A percentile compares a stretch with the other conserved stretches of the same genome.
phyloP scores from a whole-genome alignment of 2,329 filamentous ascomycete genomes.

The Fusarium agapanthi region DNA sequence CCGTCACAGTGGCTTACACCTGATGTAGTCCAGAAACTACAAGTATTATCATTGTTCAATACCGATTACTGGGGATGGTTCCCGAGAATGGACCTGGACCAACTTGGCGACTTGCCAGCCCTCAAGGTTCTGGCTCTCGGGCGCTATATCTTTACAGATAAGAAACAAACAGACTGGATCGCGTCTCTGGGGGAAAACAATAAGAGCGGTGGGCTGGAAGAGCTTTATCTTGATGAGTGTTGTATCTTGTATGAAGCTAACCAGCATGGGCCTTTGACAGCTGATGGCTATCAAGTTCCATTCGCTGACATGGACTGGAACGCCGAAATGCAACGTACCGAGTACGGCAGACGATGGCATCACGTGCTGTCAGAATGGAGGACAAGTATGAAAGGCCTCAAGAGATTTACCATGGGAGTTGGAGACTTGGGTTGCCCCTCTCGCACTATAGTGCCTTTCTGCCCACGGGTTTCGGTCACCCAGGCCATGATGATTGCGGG shows the following conservation, averaged over 20 bases:
- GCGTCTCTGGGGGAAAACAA: constrained; percentile 37
- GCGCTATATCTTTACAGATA: constrained; percentile 51
- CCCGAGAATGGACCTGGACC: constrained; percentile 47
- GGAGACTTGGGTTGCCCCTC: not conserved
- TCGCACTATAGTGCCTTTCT: no score
- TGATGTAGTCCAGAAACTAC: constrained; percentile 28
- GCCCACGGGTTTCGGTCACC: no score
- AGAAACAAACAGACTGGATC: constrained; percentile 56
- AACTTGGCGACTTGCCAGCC: constrained; percentile 42
- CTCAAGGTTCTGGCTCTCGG: constrained; percentile 52
- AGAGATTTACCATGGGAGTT: not conserved
- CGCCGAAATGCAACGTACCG: no score
- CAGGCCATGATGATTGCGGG: no score
- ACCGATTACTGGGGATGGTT: constrained; percentile 49
- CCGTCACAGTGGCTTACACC: constrained; percentile 22
- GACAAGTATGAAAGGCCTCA: not conserved
- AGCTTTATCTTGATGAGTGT: constrained; percentile 54
- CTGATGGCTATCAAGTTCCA: no score
- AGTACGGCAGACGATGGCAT: not conserved
- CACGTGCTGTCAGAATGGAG: not conserved
- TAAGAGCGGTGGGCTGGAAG: constrained; percentile 39
- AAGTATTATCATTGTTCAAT: constrained; percentile 49
- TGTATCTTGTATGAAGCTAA: constrained; percentile 35
- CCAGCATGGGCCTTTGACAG: not conserved
- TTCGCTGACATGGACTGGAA: no score